These are phyloP conservation scores for Coemansia sp. DNA, from an alignment of 192 early-diverging fungal species.

Conservation along the genomic window DNA sequence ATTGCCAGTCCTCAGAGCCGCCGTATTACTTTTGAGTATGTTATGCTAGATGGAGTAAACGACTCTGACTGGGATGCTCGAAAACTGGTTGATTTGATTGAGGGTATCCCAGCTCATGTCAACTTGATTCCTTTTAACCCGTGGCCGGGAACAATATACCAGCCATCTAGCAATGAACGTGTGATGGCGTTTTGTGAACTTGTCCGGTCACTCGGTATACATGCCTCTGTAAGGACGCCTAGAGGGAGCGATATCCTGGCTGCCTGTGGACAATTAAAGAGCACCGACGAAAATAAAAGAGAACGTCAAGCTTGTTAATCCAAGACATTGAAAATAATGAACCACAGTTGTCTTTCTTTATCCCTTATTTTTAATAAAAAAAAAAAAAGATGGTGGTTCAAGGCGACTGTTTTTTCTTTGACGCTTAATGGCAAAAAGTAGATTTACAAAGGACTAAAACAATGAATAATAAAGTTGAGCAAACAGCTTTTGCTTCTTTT, in stretches of 20 bases:
- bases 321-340: too few species aligned
- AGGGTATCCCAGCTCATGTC: constrained; percentile 67
- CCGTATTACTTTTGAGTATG: constrained; percentile 89
- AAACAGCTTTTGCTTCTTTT: too few species aligned
- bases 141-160: constrained; percentile 76
- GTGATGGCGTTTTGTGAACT: constrained; percentile 57
- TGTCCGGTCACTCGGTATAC: constrained; percentile 51
- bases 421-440: too few species aligned
- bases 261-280: constrained; percentile 70
- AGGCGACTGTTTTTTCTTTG: too few species aligned
- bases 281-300: constrained; percentile 12
- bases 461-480: too few species aligned
- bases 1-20: constrained; percentile 53
- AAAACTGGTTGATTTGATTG: constrained; percentile 61
- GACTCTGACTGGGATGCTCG: constrained; percentile 67
- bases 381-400: too few species aligned
- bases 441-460: too few species aligned
- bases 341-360: too few species aligned
- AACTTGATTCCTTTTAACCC: constrained; percentile 83
- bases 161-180: constrained; percentile 53
- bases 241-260: constrained; percentile 75
- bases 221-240: constrained; percentile 60
- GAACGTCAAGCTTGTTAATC: too few species aligned
- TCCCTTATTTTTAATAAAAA: too few species aligned
- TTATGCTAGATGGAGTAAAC: constrained; percentile 85